Evolutionary conservation across 2,329 filamentous ascomycete species (phyloP), one percentile per base, ranked within the genome.

Genomic region (Scopulariopsis brevicaulis): DNA sequence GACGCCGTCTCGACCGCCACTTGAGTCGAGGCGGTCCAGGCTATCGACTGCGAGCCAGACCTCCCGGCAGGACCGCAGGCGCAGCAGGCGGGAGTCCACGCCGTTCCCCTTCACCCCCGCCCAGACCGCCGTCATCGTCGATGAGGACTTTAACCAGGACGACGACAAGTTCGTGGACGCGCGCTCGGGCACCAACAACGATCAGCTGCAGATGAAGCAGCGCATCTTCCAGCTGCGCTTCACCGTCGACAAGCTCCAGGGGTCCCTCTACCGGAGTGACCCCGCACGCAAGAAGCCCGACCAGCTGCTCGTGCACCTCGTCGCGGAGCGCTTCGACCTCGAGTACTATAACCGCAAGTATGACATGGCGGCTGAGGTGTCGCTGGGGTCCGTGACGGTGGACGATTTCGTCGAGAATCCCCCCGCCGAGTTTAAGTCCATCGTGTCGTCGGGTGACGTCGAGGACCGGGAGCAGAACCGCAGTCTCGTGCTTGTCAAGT

Each of bases 171-270:
- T 87, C 60, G 81, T 89, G 65, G 84, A 92, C 60, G 81, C 86
- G 3, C 74, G 78, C 22, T 81, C 87, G 59, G 80, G 79, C 8
- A 76, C 71, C 40, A 72, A 73, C 8, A 76, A 75, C 18, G 76
- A 83, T 53, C 78, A 84, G 40, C 75, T 60, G 40, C 89, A 88
- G 65, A 76, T 94, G 53, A 89, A 95, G 65, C 92, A 96, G 65
- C 87, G 89, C 52, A 93, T 87, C 62, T 97, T 99, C 64, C 91
- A 99, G 69, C 90, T 99, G 74, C 95, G 92, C 63, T 99, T 99
- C 70, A 91, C 90, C 10, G 94, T 99, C 40, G 94, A 96, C 66
- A 90, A 88, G 60, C 80, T 99, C 53, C 92, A 95, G 71, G 94
- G 94, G 2, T 97, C 94, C 1, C 77, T 99, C 1, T 99, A 90